Conservation (phyloP, 164 flowering plant species). For the Kingdonia uniflora region DNA sequence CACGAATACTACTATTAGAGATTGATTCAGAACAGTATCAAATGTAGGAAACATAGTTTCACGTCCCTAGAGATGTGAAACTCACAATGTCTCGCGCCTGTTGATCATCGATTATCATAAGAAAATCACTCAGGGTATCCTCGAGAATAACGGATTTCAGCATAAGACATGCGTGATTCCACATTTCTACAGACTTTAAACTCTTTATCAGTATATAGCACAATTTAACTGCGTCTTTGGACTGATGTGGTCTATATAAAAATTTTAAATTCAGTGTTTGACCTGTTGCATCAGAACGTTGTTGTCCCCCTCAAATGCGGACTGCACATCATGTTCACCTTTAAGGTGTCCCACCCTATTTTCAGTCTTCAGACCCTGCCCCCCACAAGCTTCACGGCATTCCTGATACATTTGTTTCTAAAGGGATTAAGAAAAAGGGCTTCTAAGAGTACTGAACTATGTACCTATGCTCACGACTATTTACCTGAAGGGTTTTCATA, state of each 20-base stretch:
- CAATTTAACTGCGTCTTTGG: too few relatives aligned
- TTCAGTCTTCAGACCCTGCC: constrained; percentile 96
- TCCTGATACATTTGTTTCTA: constrained; percentile 34
- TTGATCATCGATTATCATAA: too few relatives aligned
- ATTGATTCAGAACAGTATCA: neutral
- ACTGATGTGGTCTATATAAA: too few relatives aligned
- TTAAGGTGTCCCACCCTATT: constrained; percentile 82
- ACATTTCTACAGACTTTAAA: too few relatives aligned
- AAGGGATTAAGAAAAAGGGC: constrained; percentile 3
- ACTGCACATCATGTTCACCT: constrained; percentile 84
- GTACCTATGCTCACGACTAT: neutral
- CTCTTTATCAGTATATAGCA: too few relatives aligned
- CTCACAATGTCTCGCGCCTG: too few relatives aligned
- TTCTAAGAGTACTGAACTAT: neutral
- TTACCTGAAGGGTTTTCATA: constrained; percentile 92
- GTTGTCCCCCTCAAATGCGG: constrained; percentile 97
- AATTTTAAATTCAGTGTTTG: too few relatives aligned
- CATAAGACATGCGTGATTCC: too few relatives aligned
- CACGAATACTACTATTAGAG: neutral
- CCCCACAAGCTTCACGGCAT: constrained; percentile 99
- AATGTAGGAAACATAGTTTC: too few relatives aligned
- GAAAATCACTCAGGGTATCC: too few relatives aligned
- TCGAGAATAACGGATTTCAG: too few relatives aligned
- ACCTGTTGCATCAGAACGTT: constrained; percentile 98
- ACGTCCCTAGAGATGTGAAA: neutral